Percentiles rank a stretch among this genome's conserved stretches.
Evolutionary conservation across 2,329 filamentous ascomycete genomes (phyloP).

Genomic region (Hymenotorrendiella dingleyae): DNA sequence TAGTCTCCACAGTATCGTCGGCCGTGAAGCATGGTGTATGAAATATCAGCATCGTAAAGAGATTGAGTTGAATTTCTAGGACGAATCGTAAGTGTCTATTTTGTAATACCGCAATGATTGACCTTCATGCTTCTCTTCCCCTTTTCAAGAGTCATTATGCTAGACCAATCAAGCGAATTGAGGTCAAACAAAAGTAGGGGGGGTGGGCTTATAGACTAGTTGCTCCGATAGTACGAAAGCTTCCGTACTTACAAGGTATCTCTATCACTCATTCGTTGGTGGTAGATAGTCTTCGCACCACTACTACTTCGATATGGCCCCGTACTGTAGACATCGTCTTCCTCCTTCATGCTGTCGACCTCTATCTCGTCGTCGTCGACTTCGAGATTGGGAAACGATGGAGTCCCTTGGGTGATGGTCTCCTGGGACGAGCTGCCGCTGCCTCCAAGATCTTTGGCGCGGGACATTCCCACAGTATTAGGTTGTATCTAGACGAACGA

Average conservation of each 20-base stretch:
- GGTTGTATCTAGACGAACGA: too few species aligned
- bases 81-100: neutral
- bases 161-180: too few species aligned
- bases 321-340: neutral
- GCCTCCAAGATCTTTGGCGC: neutral
- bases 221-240: too few species aligned
- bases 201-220: too few species aligned
- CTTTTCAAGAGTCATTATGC: too few species aligned
- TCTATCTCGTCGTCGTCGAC: neutral
- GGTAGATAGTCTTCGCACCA: conserved; percentile 16
- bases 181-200: too few species aligned
- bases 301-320: neutral
- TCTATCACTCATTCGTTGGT: conserved; percentile 14
- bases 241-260: conserved; percentile 19
- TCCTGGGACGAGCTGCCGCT: neutral
- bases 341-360: neutral
- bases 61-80: conserved; percentile 28
- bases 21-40: conserved; percentile 41
- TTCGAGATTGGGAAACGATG: neutral
- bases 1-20: conserved; percentile 45
- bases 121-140: too few species aligned
- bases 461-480: too few species aligned
- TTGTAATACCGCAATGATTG: too few species aligned
- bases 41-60: conserved; percentile 26
- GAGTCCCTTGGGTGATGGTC: neutral